Evolutionary conservation across 305 asterid species (phyloP), one percentile per base, ranked within the genome.

Genomic region (Rubia occidens): DNA sequence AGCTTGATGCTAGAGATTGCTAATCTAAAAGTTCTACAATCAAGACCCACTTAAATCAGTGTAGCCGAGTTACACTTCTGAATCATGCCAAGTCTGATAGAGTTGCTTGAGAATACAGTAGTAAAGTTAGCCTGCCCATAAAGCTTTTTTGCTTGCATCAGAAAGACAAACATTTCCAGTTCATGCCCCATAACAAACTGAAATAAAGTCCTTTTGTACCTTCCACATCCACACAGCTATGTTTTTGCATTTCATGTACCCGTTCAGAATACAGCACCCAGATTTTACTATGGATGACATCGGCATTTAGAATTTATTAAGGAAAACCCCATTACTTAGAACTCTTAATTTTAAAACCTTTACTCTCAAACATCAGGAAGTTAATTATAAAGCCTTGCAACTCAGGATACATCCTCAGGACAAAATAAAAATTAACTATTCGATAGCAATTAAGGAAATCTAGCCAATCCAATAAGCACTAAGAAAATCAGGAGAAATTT

Each of bases 401-500:
- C 5, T 17, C 56, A 49, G 17, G 56, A 49, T 49, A 20, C 10
- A 7, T 43, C 60, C 6, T 51, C 54, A 72, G 6, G 35, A 40
- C 9, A 11, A 35, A 11, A 64, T 11, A 14, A 71, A 24, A 24
- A 24, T 24, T 24, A 24, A 24, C 26, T 24, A 24, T 24, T 24
- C 26, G 26, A 24, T 24, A 1, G 26, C 26, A 24, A 24, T 24
- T 24, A 24, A 24, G 26, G 26, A 24, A 24, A 24, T 24, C 60
- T 53, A 43, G 69, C 42, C 55, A 35, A 66, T 20, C 45, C 67
- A 70, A 66, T 69, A 66, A 44, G 56, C 72, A 61, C 42, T 43
- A 73, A 58, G 63, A 24, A 61, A 66, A 56, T 55, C 66, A 71
- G 35, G 56, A 63, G 72, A 67, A 42, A 58, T 47, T 67, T n/a